Evolutionary conservation across 1,284 basidiomycete species (phyloP).

Genomic region (Sparassis latifolia): DNA sequence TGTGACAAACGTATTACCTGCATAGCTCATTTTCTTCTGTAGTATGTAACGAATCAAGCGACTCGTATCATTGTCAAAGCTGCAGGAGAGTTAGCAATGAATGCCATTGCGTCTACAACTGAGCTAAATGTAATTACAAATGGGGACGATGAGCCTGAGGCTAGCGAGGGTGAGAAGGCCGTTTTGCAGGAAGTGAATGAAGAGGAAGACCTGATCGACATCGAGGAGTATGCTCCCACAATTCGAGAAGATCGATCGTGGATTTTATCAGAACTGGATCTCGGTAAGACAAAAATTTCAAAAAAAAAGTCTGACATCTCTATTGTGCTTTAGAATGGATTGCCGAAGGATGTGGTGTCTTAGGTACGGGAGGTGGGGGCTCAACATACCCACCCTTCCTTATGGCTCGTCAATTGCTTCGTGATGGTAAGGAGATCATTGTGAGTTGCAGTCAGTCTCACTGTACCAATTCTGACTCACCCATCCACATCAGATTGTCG

Average conservation of each 20-base stretch:
- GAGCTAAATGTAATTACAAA: neutral
- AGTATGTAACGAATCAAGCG: conserved; percentile 48
- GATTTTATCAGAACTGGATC: conserved; percentile 29
- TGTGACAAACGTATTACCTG: neutral
- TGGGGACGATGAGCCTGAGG: neutral
- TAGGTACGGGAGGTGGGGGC: conserved; percentile 51
- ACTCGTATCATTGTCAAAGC: conserved; percentile 43
- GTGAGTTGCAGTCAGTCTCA: conserved; percentile 23
- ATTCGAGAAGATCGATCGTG: conserved; percentile 25
- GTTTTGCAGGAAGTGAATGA: conserved; percentile 4
- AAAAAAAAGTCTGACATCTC: neutral
- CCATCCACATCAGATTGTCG: conserved; percentile 15
- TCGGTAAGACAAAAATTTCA: conserved; percentile 15
- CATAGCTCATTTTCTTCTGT: neutral
- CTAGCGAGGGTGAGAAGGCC: conserved; percentile 8
- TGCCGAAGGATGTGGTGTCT: conserved; percentile 44
- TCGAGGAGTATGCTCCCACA: conserved; percentile 25
- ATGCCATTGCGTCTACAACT: conserved; percentile 8
- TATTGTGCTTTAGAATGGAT: conserved; percentile 36
- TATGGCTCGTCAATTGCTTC: conserved; percentile 40
- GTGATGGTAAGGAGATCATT: conserved; percentile 36
- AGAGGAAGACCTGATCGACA: conserved; percentile 12
- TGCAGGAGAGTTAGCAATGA: conserved; percentile 33
- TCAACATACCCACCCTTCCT: conserved; percentile 43
- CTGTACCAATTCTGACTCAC: neutral